Conservation (phyloP, 2,329 filamentous ascomycete species). For the Colletotrichum sp. region DNA sequence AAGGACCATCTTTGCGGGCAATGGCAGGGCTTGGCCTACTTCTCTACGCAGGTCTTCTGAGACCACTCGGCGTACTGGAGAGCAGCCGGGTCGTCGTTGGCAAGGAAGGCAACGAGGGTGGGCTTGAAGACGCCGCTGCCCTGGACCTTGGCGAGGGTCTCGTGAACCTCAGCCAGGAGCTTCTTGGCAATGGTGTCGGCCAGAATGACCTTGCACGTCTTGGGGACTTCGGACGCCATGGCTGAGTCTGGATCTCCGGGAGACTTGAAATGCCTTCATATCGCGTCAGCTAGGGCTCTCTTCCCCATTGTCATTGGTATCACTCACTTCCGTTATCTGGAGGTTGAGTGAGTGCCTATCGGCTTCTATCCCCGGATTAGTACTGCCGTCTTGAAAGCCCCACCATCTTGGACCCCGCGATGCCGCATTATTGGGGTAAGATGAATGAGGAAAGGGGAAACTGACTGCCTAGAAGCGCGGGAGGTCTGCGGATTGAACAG, state of each 20-base stretch:
- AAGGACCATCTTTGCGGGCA: neutral
- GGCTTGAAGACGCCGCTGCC: constrained; percentile 63
- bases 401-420: constrained; percentile 19
- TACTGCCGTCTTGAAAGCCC: constrained; percentile 10
- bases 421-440: neutral
- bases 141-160: constrained; percentile 74
- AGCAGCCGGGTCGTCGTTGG: constrained; percentile 89
- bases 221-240: constrained; percentile 54
- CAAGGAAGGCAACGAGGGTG: constrained; percentile 87
- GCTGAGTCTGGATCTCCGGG: neutral
- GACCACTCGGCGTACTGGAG: constrained; percentile 97
- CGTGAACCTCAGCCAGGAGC: constrained; percentile 78
- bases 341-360: constrained; percentile 7
- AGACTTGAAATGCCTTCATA: neutral
- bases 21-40: constrained; percentile 65
- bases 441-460: neutral
- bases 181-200: constrained; percentile 86
- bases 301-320: neutral
- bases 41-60: constrained; percentile 92
- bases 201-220: constrained; percentile 91
- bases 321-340: neutral
- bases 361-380: constrained; percentile 14
- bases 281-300: neutral
- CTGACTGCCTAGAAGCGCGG: neutral
- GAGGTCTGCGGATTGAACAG: neutral